These are phyloP conservation scores for Phanerochaete sordida DNA, from an alignment of 768 basidiomycete species.

Conservation along the genomic window DNA sequence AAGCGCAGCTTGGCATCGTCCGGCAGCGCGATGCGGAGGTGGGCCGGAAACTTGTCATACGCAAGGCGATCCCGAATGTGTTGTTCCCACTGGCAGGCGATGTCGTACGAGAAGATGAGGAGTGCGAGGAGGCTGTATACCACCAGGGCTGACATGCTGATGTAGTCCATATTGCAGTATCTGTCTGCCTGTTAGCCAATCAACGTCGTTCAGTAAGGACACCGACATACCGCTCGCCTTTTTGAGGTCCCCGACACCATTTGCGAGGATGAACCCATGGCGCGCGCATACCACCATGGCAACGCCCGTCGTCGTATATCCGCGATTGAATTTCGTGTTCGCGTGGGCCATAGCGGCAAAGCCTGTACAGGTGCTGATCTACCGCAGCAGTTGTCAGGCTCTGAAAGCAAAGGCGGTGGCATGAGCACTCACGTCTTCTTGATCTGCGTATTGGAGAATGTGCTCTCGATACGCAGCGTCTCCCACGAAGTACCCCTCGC, in stretches of 20 bases:
- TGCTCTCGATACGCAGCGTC: too few relatives aligned
- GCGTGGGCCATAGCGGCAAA: background rate
- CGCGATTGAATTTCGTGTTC: background rate
- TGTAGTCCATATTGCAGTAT: conserved; percentile 23
- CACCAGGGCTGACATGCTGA: conserved; percentile 4
- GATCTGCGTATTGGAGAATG: too few relatives aligned
- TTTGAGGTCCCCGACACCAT: conserved; percentile 24
- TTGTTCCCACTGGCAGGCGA: conserved; percentile 20
- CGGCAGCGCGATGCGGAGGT: background rate
- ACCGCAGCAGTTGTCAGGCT: background rate
- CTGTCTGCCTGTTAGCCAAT: background rate
- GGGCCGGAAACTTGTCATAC: background rate
- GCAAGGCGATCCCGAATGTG: conserved; percentile 9
- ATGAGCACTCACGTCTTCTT: conserved; percentile 21
- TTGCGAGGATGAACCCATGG: conserved; percentile 19
- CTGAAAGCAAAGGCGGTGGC: background rate
- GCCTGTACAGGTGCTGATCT: background rate
- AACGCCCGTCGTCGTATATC: background rate
- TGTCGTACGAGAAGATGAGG: conserved; percentile 17
- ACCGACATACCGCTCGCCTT: conserved; percentile 21
- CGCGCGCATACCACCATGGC: conserved; percentile 13
- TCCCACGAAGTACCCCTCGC: too few relatives aligned
- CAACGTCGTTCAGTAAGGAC: background rate
- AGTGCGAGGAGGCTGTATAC: background rate
- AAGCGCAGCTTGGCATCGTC: background rate